These are phyloP conservation scores for Fomitopsis betulina DNA, from an alignment of 1,284 basidiomycete species.

Conservation along the genomic window DNA sequence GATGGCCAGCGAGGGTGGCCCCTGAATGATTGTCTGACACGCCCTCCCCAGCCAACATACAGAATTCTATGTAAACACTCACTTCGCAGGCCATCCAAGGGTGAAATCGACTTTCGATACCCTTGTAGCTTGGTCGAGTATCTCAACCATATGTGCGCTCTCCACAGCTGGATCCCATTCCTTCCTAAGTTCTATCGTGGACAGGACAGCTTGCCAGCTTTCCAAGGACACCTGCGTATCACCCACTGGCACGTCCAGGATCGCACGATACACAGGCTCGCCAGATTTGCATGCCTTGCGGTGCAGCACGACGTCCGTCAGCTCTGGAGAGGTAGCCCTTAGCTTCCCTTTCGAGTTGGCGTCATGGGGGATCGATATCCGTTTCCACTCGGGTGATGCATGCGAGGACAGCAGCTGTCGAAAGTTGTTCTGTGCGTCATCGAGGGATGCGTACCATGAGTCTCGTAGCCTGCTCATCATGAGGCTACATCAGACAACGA, in stretches of 20 bases:
- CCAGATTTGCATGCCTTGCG: constrained; percentile 59
- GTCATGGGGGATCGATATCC: constrained; percentile 47
- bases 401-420: constrained; percentile 62
- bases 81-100: constrained; percentile 96
- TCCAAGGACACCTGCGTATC: constrained; percentile 68
- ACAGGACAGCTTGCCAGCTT: constrained; percentile 78
- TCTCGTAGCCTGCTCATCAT: constrained; percentile 54
- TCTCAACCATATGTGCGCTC: constrained; percentile 76
- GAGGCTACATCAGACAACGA: not conserved
- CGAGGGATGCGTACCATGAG: constrained; percentile 69
- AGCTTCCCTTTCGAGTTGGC: constrained; percentile 57
- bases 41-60: too few species aligned
- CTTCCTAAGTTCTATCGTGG: constrained; percentile 80
- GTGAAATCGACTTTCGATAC: constrained; percentile 89
- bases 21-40: too few species aligned
- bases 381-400: constrained; percentile 65
- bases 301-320: constrained; percentile 65
- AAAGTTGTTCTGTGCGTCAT: constrained; percentile 67
- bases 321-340: constrained; percentile 49
- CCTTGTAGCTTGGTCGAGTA: constrained; percentile 82
- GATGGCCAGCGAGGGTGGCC: too few species aligned
- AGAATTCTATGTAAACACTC: constrained; percentile 30
- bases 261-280: constrained; percentile 78
- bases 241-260: constrained; percentile 70
- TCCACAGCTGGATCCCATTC: constrained; percentile 95